A percentile compares a stretch with the other conserved stretches of the same genome.
These are phyloP conservation scores for Candida odintsovae DNA, from an alignment of 805 yeast genomes.

Conservation along the genomic window DNA sequence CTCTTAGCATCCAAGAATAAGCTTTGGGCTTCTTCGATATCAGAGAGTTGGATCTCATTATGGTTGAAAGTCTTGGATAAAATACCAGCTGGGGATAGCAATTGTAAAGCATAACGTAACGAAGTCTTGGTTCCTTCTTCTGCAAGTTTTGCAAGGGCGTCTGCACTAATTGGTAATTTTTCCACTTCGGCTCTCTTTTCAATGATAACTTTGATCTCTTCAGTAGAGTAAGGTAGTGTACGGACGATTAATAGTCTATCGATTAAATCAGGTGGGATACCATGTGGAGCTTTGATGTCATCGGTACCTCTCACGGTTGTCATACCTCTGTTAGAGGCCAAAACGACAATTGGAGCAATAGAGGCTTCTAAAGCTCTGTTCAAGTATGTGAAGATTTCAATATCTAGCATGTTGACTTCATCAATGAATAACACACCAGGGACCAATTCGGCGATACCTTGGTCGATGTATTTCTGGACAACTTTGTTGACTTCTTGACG, in stretches of 20 bases:
- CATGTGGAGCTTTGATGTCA: slow-evolving; percentile 86
- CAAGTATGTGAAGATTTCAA: slow-evolving; percentile 92
- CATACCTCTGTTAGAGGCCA: slow-evolving; percentile 94
- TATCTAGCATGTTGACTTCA: slow-evolving; percentile 97
- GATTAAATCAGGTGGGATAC: slow-evolving; percentile 90
- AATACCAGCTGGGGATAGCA: slow-evolving; percentile 85
- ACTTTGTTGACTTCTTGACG: slow-evolving; percentile 93
- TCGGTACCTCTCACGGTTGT: slow-evolving; percentile 89
- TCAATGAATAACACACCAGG: slow-evolving; percentile 98
- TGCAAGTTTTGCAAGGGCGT: slow-evolving; percentile 74
- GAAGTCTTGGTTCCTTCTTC: slow-evolving; percentile 71
- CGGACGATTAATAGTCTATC: slow-evolving; percentile 89
- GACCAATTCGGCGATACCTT: slow-evolving; percentile 94
- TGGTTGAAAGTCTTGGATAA: slow-evolving; percentile 72
- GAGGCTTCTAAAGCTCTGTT: slow-evolving; percentile 90
- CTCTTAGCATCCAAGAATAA: slow-evolving; percentile 84
- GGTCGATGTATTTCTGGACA: slow-evolving; percentile 92
- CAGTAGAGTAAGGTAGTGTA: slow-evolving; percentile 81
- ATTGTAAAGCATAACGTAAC: slow-evolving; percentile 85
- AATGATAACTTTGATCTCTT: slow-evolving; percentile 77
- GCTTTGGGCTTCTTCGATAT: slow-evolving; percentile 76
- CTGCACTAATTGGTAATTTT: slow-evolving; percentile 53
- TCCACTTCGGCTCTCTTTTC: slow-evolving; percentile 80
- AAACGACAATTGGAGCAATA: slow-evolving; percentile 90
- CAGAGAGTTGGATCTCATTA: slow-evolving; percentile 57